Evolutionary conservation across 345 rosid species (phyloP), one percentile per base, ranked within the genome.

Genomic region (Odontarrhena argentea): DNA sequence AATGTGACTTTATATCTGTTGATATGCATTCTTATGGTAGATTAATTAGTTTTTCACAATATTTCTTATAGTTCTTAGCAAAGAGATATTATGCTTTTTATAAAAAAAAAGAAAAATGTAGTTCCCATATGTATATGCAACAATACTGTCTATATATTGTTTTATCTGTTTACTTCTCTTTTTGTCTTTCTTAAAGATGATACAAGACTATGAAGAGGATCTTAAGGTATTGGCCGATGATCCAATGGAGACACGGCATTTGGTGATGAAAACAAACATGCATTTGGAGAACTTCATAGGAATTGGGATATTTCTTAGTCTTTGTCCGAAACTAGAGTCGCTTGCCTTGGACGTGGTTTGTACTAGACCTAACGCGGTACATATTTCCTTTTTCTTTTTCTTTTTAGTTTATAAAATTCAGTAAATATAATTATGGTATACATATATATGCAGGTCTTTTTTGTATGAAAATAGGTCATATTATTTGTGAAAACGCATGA

Each of bases 201-300:
- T 69, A 43, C 60, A 82, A 2, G 25, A 34, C 43, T 75, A 73
- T 52, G 5, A 28, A 28, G 75, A 54, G 0, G 74, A 84, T 32
- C 80, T 76, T 12, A 49, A 41, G 52, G 9, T 63, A 2, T 3
- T 74, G 60, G 22, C 22, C 22, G 42, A 55, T n/a, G 9, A 28
- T 11, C 66, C 74, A 0, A n/a, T 82, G 51, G 8, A 75, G 3
- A 81, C 72, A 9, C 28, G 46, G n/a, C 79, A 76, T 69, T 60
- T 86, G 49, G 81, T 68, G 30, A 9, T 86, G 70, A 79, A 77
- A 35, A 71, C 77, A 3, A 63, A 68, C 14, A 0, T 81, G 82
- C 77, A 78, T 25, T 0, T 4, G 2, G 42, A 68, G 32, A 87
- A 81, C 50, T 78, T 71, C 1, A 18, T 35, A 8, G 92, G 87